A percentile compares a stretch with the other conserved stretches of the same genome.
phyloP scores from a whole-genome alignment of 129 eudicot genomes.

The carrot (Daucus carota) region DNA sequence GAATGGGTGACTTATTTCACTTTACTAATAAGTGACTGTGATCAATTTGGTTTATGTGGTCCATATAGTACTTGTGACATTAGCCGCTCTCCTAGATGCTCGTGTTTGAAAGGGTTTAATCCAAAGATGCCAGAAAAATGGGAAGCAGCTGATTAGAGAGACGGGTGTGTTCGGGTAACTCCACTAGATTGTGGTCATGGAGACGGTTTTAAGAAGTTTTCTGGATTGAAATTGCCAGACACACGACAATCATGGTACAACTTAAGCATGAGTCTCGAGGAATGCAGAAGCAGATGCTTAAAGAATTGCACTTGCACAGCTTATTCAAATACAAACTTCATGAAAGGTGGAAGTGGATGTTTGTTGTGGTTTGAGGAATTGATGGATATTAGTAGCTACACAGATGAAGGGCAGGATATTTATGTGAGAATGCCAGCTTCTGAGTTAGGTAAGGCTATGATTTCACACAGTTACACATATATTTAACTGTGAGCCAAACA shows the following conservation, averaged over 20 bases:
- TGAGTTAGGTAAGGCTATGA: not conserved
- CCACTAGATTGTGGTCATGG: not conserved
- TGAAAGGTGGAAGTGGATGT: not conserved
- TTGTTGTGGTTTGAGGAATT: slow-evolving; percentile 5
- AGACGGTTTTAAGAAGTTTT: not conserved
- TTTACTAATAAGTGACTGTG: not conserved
- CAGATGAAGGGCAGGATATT: not conserved
- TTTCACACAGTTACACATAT: not conserved
- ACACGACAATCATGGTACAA: not conserved
- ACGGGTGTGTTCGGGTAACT: not conserved
- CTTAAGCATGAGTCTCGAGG: not conserved
- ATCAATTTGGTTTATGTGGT: not conserved
- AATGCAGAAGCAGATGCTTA: not conserved
- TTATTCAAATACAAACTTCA: not conserved
- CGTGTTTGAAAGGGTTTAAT: not conserved
- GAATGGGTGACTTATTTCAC: not conserved
- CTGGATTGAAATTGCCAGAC: slow-evolving; percentile 1
- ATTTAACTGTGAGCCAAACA: not conserved
- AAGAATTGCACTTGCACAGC: not conserved
- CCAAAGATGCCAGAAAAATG: not conserved
- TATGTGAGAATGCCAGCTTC: not conserved
- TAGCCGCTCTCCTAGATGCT: not conserved
- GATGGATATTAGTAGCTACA: not conserved
- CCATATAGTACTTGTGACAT: slow-evolving; percentile 4
- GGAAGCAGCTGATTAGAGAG: not conserved